phyloP scores from a whole-genome alignment of 768 basidiomycete species.

The Tulasnella sp. region DNA sequence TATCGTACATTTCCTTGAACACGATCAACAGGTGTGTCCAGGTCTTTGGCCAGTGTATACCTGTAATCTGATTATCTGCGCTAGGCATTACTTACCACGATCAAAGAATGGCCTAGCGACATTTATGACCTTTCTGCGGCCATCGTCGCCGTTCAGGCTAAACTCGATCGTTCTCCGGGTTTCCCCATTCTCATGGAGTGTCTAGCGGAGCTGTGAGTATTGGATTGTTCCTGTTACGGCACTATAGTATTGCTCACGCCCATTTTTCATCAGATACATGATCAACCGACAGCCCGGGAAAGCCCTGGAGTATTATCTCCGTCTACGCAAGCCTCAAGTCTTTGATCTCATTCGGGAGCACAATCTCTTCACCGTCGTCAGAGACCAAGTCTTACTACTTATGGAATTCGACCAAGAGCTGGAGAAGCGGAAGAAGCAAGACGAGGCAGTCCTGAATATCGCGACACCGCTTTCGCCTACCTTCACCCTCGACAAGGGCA shows the following conservation, averaged over 20 bases:
- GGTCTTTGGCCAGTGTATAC: not conserved
- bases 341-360: constrained; percentile 92
- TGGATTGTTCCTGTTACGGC: not conserved
- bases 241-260: not conserved
- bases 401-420: constrained; percentile 94
- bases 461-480: not conserved
- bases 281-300: constrained; percentile 90
- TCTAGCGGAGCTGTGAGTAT: constrained; percentile 75
- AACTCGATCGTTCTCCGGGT: constrained; percentile 61
- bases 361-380: constrained; percentile 90
- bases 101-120: constrained; percentile 83
- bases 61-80: not conserved
- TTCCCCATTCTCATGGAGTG: constrained; percentile 81
- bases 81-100: constrained; percentile 69
- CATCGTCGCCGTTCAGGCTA: constrained; percentile 80
- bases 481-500: constrained; percentile 28
- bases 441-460: constrained; percentile 35
- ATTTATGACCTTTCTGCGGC: constrained; percentile 88
- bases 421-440: constrained; percentile 52
- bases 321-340: constrained; percentile 80
- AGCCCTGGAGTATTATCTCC: constrained; percentile 85
- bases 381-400: constrained; percentile 86
- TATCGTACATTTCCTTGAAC: constrained; percentile 71
- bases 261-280: constrained; percentile 55
- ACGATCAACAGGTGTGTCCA: constrained; percentile 63